Evolutionary conservation across 371 early-diverging fungal genomes (phyloP), one percentile per base, ranked within the genome.

Genomic region (Rhizopus sp.): DNA sequence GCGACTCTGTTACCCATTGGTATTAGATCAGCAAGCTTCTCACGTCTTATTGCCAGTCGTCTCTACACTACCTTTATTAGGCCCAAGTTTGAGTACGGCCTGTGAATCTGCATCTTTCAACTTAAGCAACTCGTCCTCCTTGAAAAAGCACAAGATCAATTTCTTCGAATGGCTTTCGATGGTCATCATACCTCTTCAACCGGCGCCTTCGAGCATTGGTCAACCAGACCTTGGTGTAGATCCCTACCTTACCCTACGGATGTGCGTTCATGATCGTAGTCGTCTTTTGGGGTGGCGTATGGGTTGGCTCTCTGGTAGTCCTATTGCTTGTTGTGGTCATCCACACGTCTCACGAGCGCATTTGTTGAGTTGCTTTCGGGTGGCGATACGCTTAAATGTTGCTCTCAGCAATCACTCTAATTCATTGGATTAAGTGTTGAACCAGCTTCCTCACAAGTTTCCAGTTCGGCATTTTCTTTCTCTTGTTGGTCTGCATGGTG

Each of bases 1-100:
- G 5, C 16, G 13, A 4, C 38, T 38, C 33, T 39, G 37, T 31
- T 52, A 23, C 53, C 39, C 3, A 13, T 48, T n/a, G 50, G 59
- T 46, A n/a, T 52, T 13, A 7, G 45, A 13, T 44, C 16, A 3
- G 3, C 29, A 37, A 31, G 41, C 35, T 54, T 54, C 35, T 54
- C 60, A 23, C 34, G 47, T 1, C 39, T 42, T 5, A 30, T 35
- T 0, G 48, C 42, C 10, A 7, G 44, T 3, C 35, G 47, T 1
- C 39, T 59, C n/a, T 59, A 59, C 15, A 33, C 50, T 1, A 13
- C 17, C 9, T 66, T 66, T 32, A 59, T 66, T 34, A 41, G 66
- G 1, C 62, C 66, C 0, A 61, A 66, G 30, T 17, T 66, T 10
- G 66, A 66, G 44, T 66, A 66, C 38, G 66, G 59, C 17, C 41